These are phyloP conservation scores for Ophiognomonia clavigignenti-juglandacearum DNA, from an alignment of 2,329 filamentous ascomycete genomes.

Conservation along the genomic window DNA sequence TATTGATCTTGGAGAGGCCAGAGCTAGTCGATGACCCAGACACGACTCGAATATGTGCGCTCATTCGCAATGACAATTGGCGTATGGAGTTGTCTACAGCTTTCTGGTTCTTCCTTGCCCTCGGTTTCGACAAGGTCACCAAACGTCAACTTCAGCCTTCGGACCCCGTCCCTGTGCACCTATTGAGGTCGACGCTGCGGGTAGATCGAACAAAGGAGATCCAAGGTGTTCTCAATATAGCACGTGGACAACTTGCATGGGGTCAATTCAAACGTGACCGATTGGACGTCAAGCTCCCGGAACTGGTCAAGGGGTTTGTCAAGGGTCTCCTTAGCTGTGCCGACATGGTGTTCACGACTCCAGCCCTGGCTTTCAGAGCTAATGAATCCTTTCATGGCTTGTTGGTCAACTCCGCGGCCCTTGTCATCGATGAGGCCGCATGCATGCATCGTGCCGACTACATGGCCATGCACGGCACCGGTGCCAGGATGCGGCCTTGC, in stretches of 20 bases:
- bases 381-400: too few relatives aligned
- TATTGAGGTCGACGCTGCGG: not conserved
- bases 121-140: not conserved
- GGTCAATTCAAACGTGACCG: not conserved
- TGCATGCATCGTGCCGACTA: not conserved
- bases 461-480: not conserved
- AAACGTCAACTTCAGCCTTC: not conserved
- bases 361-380: not conserved
- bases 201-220: not conserved
- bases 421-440: slow-evolving; percentile 1
- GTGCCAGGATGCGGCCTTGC: not conserved
- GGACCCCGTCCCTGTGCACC: not conserved
- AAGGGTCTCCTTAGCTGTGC: not conserved
- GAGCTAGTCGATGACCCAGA: not conserved
- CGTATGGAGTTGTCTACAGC: not conserved
- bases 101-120: not conserved
- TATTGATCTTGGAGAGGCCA: not conserved
- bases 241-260: not conserved
- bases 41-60: too few relatives aligned
- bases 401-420: not conserved
- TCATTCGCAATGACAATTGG: too few relatives aligned
- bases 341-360: not conserved
- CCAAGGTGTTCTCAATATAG: not conserved
- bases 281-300: not conserved
- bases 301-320: not conserved